phyloP scores from a whole-genome alignment of 2,329 filamentous ascomycete genomes.

The Aspergillus sclerotialis region DNA sequence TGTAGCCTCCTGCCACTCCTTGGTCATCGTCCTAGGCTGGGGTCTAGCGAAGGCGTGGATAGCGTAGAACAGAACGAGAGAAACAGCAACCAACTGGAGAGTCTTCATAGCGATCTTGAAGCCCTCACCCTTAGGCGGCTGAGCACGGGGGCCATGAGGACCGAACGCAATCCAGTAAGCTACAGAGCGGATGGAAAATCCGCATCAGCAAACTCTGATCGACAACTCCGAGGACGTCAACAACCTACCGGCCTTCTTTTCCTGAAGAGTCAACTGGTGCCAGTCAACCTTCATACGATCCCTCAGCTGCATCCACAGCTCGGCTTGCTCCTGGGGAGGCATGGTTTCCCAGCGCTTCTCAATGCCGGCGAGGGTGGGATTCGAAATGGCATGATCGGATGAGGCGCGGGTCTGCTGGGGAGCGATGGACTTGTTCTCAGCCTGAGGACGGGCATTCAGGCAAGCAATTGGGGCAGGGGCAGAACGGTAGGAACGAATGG shows the following conservation, averaged over 20 bases:
- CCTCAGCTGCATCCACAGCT: constrained; percentile 96
- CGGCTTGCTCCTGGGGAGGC: constrained; percentile 97
- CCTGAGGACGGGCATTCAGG: constrained; percentile 28
- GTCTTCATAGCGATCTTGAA: constrained; percentile 72
- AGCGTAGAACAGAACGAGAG: constrained; percentile 63
- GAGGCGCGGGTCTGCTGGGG: constrained; percentile 49
- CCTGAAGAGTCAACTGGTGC: constrained; percentile 87
- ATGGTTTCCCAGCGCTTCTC: constrained; percentile 99
- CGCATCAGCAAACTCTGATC: constrained; percentile 17
- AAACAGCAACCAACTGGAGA: constrained; percentile 57
- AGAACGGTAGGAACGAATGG: constrained; percentile 25
- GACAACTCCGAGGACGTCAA: not conserved
- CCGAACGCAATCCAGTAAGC: constrained; percentile 99
- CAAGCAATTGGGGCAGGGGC: constrained; percentile 29
- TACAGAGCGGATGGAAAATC: constrained; percentile 36
- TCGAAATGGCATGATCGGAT: constrained; percentile 88
- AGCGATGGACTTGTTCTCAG: constrained; percentile 28
- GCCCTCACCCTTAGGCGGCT: constrained; percentile 74
- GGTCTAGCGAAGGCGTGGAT: constrained; percentile 67
- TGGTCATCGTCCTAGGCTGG: constrained; percentile 79
- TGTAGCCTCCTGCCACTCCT: constrained; percentile 91
- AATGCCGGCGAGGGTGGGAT: constrained; percentile 94
- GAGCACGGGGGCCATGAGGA: constrained; percentile 84
- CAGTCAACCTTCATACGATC: constrained; percentile 99
- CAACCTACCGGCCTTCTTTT: constrained; percentile 97